These are phyloP conservation scores for Pythium sukuiense DNA, from an alignment of 352 stramenopile species.

Conservation along the genomic window DNA sequence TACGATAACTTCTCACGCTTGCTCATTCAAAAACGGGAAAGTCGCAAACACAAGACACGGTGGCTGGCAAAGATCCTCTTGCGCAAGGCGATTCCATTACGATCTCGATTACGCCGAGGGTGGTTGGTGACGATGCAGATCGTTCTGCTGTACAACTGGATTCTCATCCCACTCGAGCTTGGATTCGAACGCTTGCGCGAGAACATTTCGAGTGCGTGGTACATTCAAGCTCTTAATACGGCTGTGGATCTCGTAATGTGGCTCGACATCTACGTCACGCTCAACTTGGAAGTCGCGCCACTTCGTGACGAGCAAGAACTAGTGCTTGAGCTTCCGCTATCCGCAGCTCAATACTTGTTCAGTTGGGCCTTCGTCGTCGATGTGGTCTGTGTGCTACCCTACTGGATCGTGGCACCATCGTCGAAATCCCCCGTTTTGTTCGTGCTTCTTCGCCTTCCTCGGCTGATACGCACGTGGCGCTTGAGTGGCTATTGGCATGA, in stretches of 20 bases:
- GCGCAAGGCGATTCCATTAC: slow-evolving; percentile 28
- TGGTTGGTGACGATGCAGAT: slow-evolving; percentile 48
- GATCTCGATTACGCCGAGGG: slow-evolving; percentile 33
- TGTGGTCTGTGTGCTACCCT: slow-evolving; percentile 46
- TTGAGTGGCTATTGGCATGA: slow-evolving; percentile 37
- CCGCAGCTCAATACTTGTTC: slow-evolving; percentile 30
- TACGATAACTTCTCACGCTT: slow-evolving; percentile 24
- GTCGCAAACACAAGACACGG: not conserved
- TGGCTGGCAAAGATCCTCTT: slow-evolving; percentile 30
- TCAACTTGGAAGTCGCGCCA: slow-evolving; percentile 35
- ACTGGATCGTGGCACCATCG: slow-evolving; percentile 27
- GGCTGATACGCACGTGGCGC: slow-evolving; percentile 38
- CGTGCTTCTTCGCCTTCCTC: slow-evolving; percentile 33
- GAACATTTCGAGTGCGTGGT: slow-evolving; percentile 1
- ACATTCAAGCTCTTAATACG: slow-evolving; percentile 26
- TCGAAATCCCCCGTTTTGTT: not conserved
- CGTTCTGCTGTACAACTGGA: slow-evolving; percentile 43
- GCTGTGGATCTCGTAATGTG: slow-evolving; percentile 39
- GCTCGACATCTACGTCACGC: slow-evolving; percentile 50
- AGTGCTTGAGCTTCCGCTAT: slow-evolving; percentile 23
- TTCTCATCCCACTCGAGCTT: slow-evolving; percentile 39
- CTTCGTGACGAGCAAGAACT: slow-evolving; percentile 33
- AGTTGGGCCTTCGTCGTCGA: slow-evolving; percentile 33
- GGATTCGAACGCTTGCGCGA: slow-evolving; percentile 38
- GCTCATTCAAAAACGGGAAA: slow-evolving; percentile 21